These are phyloP conservation scores for Postia placenta DNA, from an alignment of 768 basidiomycete species.

Conservation along the genomic window DNA sequence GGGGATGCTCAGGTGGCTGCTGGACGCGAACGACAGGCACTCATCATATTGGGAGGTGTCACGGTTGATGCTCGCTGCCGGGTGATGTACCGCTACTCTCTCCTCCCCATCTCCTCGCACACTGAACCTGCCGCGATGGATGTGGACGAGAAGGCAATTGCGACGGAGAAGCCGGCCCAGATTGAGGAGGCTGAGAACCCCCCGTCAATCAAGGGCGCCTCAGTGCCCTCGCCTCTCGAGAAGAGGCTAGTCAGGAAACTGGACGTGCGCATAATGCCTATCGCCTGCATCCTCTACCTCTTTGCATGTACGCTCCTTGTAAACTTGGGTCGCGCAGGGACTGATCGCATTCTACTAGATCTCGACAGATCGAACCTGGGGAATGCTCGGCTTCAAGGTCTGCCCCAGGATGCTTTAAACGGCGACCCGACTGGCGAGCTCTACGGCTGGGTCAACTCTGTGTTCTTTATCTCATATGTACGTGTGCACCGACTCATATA, in stretches of 20 bases:
- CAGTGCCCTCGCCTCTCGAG: slow-evolving; percentile 33
- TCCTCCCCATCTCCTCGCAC: not conserved
- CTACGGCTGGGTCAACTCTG: slow-evolving; percentile 77
- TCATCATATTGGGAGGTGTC: too few species aligned
- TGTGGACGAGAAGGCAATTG: not conserved
- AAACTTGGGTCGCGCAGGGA: not conserved
- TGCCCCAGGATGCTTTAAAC: slow-evolving; percentile 55
- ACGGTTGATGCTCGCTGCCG: too few species aligned
- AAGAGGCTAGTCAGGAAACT: slow-evolving; percentile 54
- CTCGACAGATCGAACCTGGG: slow-evolving; percentile 77
- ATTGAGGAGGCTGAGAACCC: not conserved
- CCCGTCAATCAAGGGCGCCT: not conserved
- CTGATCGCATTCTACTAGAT: slow-evolving; percentile 24
- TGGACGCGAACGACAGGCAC: too few species aligned
- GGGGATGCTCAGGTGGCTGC: too few species aligned
- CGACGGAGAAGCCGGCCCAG: not conserved
- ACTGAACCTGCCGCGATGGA: not conserved
- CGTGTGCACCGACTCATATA: slow-evolving; percentile 15
- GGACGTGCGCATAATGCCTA: slow-evolving; percentile 62
- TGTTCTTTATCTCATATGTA: slow-evolving; percentile 78
- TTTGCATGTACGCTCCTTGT: slow-evolving; percentile 49
- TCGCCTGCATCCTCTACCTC: slow-evolving; percentile 67
- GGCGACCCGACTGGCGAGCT: slow-evolving; percentile 63
- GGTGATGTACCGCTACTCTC: not conserved
- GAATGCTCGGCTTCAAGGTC: slow-evolving; percentile 70